Evolutionary conservation across 2,329 filamentous ascomycete species (phyloP), one percentile per base, ranked within the genome.

Genomic region (Capronia epimyces): DNA sequence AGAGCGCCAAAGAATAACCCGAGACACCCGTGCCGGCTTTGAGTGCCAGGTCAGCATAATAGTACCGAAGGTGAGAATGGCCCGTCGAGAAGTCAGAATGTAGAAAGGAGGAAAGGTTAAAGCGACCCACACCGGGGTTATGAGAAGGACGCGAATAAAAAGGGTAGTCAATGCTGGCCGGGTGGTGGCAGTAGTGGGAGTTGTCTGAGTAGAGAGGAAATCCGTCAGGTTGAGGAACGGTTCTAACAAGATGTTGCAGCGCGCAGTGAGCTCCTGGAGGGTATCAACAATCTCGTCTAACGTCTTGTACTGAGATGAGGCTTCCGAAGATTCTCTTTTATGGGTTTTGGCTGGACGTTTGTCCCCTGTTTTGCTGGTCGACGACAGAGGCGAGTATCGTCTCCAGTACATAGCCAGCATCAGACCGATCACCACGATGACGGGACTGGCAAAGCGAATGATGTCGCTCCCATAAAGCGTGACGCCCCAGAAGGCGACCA

Each of bases 271-370:
- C 59, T 89, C 83, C 66, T 89, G 89, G 39, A 98, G 72, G 0
- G 88, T 95, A 62, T 97, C 90, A 50, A 98, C 87, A 54, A 98
- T 98, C 71, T 98, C 93, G 66, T 98, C 93, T 46, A 98, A 71
- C 44, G 89, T 96, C 74, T 96, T 96, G 64, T 95, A 88, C 53
- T 85, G 83, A 54, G 78, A 82, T 5, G 78, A 80, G 13, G 71
- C 65, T 62, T 89, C 87, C 7, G 75, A 72, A 2, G 69, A 68
- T 15, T 71, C 69, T 27, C 72, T 72, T 53, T 74, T 78, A 49
- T 79, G 74, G 25, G 69, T 71, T 16, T 56, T 51, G 16, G 27
- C 32, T 3, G 50, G 32, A 48, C 77, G 78, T 63, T 80, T 84
- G 65, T 84, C 80, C 4, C 79, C 80, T 0, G 79, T 82, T 79